These are phyloP conservation scores for Lachancea quebecensis DNA, from an alignment of 805 yeast species.

Conservation along the genomic window DNA sequence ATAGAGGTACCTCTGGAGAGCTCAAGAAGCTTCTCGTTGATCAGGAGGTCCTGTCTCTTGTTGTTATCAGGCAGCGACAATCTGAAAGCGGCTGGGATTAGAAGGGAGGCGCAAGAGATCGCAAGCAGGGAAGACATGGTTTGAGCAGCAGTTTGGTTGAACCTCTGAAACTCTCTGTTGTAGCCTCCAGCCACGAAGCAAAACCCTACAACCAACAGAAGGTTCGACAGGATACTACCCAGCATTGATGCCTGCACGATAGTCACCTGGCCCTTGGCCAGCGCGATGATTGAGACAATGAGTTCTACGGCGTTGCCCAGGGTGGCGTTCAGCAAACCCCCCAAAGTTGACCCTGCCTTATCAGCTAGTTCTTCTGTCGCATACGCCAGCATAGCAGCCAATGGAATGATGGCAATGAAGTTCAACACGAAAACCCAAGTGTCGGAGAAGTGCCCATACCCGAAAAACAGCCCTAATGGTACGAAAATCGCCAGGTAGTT, in stretches of 20 bases:
- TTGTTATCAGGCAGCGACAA: slow-evolving; percentile 57
- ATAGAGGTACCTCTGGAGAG: slow-evolving; percentile 83
- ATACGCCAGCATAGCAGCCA: slow-evolving; percentile 83
- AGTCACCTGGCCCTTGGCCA: slow-evolving; percentile 76
- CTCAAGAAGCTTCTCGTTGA: slow-evolving; percentile 46
- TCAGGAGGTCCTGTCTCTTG: slow-evolving; percentile 30
- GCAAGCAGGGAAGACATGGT: slow-evolving; percentile 95
- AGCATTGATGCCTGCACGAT: slow-evolving; percentile 97
- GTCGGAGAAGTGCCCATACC: slow-evolving; percentile 48
- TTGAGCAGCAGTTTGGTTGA: slow-evolving; percentile 96
- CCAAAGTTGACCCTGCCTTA: slow-evolving; percentile 84
- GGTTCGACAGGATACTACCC: slow-evolving; percentile 85
- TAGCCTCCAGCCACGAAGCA: slow-evolving; percentile 92
- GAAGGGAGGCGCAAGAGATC: slow-evolving; percentile 77
- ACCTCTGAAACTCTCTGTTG: slow-evolving; percentile 75
- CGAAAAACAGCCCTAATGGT: slow-evolving; percentile 83
- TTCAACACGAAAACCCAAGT: slow-evolving; percentile 60
- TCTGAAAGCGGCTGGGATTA: slow-evolving; percentile 95
- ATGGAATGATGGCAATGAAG: slow-evolving; percentile 84
- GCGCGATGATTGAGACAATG: slow-evolving; percentile 87
- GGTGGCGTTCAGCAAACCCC: slow-evolving; percentile 92
- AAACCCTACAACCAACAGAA: slow-evolving; percentile 87
- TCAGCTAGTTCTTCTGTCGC: slow-evolving; percentile 91
- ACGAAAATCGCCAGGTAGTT: slow-evolving; percentile 74
- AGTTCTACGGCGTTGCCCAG: slow-evolving; percentile 97